Conservation (phyloP, 768 basidiomycete species). For the Paxillus ammoniavirescens region DNA sequence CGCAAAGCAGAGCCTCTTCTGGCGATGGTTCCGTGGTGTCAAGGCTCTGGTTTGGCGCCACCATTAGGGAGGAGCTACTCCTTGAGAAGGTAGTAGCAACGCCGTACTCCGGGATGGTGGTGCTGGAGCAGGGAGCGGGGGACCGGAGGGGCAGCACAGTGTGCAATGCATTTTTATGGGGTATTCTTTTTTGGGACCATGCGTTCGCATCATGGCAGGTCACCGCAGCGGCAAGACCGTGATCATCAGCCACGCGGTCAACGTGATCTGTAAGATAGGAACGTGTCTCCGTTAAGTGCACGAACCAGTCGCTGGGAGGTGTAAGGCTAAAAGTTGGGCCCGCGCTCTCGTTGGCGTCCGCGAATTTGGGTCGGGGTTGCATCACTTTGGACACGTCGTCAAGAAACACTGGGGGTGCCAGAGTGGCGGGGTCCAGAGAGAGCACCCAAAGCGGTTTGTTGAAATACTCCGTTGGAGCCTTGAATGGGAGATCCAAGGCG, state of each 20-base stretch:
- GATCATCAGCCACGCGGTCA: constrained; percentile 15
- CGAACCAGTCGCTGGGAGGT: constrained; percentile 1
- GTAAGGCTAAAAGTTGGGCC: neutral
- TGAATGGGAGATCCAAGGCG: neutral
- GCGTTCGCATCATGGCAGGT: constrained; percentile 27
- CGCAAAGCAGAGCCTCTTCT: neutral
- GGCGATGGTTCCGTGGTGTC: neutral
- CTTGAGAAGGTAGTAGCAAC: neutral
- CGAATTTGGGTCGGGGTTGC: neutral
- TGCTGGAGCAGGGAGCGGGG: constrained; percentile 10
- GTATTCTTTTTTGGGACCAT: constrained; percentile 14
- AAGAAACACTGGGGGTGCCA: constrained; percentile 5
- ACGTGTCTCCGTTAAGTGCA: constrained; percentile 5
- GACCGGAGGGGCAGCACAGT: constrained; percentile 6
- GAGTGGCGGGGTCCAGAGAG: constrained; percentile 8
- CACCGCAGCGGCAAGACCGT: neutral
- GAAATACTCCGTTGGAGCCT: constrained; percentile 2
- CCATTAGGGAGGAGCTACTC: constrained; percentile 5
- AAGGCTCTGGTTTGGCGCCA: neutral
- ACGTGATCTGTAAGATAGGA: constrained; percentile 8
- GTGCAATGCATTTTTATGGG: constrained; percentile 8
- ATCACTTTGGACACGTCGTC: constrained; percentile 7
- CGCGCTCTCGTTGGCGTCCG: neutral
- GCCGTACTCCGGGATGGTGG: neutral
- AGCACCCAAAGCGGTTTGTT: constrained; percentile 7